These are phyloP conservation scores for Diaporthe vexans DNA, from an alignment of 2,329 filamentous ascomycete species.

Conservation along the genomic window DNA sequence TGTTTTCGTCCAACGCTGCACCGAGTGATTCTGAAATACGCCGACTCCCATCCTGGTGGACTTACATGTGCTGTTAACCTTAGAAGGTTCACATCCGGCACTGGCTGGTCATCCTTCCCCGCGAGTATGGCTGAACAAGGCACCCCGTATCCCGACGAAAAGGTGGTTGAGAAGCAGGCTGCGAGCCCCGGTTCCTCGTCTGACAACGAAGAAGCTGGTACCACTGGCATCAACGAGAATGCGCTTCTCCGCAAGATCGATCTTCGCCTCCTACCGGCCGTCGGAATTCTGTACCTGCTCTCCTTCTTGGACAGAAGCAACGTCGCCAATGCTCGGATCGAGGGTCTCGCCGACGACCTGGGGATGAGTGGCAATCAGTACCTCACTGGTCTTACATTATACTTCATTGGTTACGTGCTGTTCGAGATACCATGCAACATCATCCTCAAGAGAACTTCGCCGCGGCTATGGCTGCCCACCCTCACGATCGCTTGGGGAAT, in stretches of 20 bases:
- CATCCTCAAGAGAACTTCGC: conserved; percentile 71
- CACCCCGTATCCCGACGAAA: conserved; percentile 29
- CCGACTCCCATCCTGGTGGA: neutral
- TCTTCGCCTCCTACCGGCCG: conserved; percentile 63
- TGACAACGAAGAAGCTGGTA: conserved; percentile 34
- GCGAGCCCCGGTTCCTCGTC: conserved; percentile 23
- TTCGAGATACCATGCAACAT: conserved; percentile 75
- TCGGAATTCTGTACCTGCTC: conserved; percentile 68
- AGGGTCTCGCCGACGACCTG: conserved; percentile 66
- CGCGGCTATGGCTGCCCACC: conserved; percentile 68
- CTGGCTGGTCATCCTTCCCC: too few species aligned
- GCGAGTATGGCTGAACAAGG: conserved; percentile 32
- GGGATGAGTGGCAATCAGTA: conserved; percentile 73
- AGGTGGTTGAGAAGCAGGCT: conserved; percentile 15
- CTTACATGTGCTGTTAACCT: neutral
- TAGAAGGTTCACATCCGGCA: neutral
- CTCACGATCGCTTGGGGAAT: conserved; percentile 69
- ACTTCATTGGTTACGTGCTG: conserved; percentile 73
- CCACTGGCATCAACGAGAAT: conserved; percentile 63
- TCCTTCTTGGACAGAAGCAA: conserved; percentile 72
- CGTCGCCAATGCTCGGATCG: conserved; percentile 71
- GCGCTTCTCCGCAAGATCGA: conserved; percentile 71
- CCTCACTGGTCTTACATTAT: conserved; percentile 74
- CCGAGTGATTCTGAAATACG: neutral
- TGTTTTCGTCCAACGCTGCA: neutral